Percentiles rank a stretch among this genome's conserved stretches.
Evolutionary conservation across 129 eudicot genomes (phyloP).

Genomic region (Tagetes erecta): DNA sequence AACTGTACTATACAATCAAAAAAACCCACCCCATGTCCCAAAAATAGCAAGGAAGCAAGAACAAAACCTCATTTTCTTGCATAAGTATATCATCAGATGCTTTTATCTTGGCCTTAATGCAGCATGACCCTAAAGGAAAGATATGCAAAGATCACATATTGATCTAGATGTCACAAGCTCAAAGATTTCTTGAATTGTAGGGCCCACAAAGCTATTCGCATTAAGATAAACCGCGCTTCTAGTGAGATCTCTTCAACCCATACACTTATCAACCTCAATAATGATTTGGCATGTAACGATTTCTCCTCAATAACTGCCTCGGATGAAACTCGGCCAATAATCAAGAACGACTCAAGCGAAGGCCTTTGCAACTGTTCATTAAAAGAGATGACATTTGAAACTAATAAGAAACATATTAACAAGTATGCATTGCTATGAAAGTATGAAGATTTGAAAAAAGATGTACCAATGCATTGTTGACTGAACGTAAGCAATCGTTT

Average conservation of each 20-base stretch:
- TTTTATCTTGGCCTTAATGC: slow-evolving; percentile 18
- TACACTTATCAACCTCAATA: slow-evolving; percentile 44
- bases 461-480: slow-evolving; percentile 73
- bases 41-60: slow-evolving; percentile 9
- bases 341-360: slow-evolving; percentile 75
- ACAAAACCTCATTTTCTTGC: neutral
- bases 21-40: neutral
- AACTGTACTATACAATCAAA: slow-evolving; percentile 23
- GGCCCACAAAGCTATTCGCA: slow-evolving; percentile 76
- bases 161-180: slow-evolving; percentile 30
- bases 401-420: neutral
- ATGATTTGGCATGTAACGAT: slow-evolving; percentile 44
- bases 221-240: slow-evolving; percentile 62
- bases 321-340: slow-evolving; percentile 87
- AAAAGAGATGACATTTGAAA: slow-evolving; percentile 13
- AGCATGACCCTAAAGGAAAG: slow-evolving; percentile 10
- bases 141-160: slow-evolving; percentile 3
- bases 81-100: neutral
- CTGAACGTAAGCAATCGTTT: slow-evolving; percentile 89
- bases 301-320: slow-evolving; percentile 75
- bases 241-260: slow-evolving; percentile 66
- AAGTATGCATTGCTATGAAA: neutral
- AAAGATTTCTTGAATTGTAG: slow-evolving; percentile 54
- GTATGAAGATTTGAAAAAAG: slow-evolving; percentile 1
- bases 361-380: slow-evolving; percentile 66